Base-by-base conservation (phyloP, 805 yeast species). In the Candida glaebosa region DNA sequence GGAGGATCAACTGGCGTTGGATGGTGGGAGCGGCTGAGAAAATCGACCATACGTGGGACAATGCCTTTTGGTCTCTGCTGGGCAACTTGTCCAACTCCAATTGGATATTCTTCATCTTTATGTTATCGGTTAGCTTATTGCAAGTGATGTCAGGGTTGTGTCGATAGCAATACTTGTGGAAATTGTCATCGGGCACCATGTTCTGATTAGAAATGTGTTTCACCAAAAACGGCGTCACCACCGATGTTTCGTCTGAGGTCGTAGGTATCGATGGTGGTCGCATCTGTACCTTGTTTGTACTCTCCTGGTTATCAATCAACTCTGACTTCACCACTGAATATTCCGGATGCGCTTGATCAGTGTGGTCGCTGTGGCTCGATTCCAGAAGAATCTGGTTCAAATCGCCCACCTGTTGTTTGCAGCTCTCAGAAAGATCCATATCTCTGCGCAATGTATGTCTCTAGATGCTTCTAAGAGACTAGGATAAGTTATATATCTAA, bases 111-210 rank as follows among this genome's bases (percentile, higher is more conserved):
- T 72, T 71, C 83, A 86, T 76, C 52, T 78, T 77, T 30, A 59
- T 57, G 42, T 76, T 81, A 58, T 85, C 95, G 0, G 84, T 76
- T 42, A 71, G 73, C 45, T 82, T 82, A 57, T 82, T 82, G 54
- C 88, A 79, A 36, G 81, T 80, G 34, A 87, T 75, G 42, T 87
- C 90, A 2, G 98, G 98, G 56, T 91, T 87, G 62, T 91, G 99
- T 40, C 98, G 71, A 61, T 91, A 91, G 58, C 99, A 91, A 64
- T 78, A 91, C 49, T 75, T 75, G 51, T 81, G 84, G 55, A 73
- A 77, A 51, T 78, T 75, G 49, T 75, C 83, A 35, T 59, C 56
- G 17, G 75, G 72, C 14, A 71, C 67, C 41, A 58, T 52, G n/a
- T 66, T 50, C 44, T 65, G 73, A 51, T 74, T 71, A 43, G 60